phyloP scores from a whole-genome alignment of 2,329 filamentous ascomycete species.

The Leptographium galeiforme region DNA sequence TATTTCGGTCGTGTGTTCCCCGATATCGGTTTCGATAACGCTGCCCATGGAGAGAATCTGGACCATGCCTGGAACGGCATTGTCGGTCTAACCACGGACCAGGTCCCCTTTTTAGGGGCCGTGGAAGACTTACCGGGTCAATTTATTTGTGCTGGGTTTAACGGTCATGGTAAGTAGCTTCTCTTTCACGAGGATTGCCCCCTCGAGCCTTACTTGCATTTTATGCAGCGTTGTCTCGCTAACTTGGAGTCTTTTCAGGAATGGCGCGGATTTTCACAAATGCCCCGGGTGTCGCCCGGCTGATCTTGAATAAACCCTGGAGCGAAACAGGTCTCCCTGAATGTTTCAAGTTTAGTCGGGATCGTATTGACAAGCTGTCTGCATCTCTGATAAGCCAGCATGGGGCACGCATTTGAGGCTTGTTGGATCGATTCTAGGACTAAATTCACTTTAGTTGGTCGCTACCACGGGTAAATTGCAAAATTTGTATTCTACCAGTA shows the following conservation, averaged over 20 bases:
- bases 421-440: no score
- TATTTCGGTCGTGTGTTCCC: slow-evolving; percentile 23
- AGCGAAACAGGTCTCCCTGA: slow-evolving; percentile 6
- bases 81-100: slow-evolving; percentile 31
- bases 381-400: not conserved
- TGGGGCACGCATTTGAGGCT: no score
- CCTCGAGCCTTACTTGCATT: not conserved
- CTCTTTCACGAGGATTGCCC: not conserved
- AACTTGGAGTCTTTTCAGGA: not conserved
- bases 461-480: no score
- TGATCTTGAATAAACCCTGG: not conserved
- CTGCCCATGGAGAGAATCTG: slow-evolving; percentile 26
- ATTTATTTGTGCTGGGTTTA: slow-evolving; percentile 35
- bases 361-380: not conserved
- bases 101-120: slow-evolving; percentile 30
- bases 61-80: slow-evolving; percentile 33
- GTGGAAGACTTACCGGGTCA: slow-evolving; percentile 27
- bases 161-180: slow-evolving; percentile 26
- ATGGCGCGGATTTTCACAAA: slow-evolving; percentile 4
- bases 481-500: no score
- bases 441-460: no score
- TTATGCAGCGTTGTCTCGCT: not conserved
- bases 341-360: slow-evolving; percentile 7
- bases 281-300: not conserved
- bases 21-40: slow-evolving; percentile 9